Percentiles rank a stretch among this genome's conserved stretches.
phyloP scores from a whole-genome alignment of 2,329 filamentous ascomycete species.

The Atkinsonella hypoxylon region DNA sequence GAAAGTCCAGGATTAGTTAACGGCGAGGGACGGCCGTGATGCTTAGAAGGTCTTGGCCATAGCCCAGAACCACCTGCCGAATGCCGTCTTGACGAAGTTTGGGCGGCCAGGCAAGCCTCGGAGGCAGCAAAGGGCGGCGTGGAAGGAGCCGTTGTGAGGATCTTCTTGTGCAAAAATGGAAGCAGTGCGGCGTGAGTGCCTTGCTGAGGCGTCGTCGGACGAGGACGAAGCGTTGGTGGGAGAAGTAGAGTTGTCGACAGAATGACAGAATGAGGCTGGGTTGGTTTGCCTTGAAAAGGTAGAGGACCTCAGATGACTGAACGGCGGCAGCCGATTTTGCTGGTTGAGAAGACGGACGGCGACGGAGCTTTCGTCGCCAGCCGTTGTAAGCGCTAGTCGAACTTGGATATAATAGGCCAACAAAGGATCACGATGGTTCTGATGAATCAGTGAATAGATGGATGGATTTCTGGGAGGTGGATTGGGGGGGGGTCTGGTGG shows the following conservation, averaged over 20 bases:
- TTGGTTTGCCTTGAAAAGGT: neutral
- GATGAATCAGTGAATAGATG: neutral
- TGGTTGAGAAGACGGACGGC: neutral
- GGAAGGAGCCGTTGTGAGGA: slow-evolving; percentile 1
- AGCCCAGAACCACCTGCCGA: slow-evolving; percentile 2
- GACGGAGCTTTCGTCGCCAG: neutral
- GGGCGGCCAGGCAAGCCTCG: slow-evolving; percentile 3
- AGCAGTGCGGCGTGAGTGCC: neutral
- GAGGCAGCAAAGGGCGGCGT: slow-evolving; percentile 3
- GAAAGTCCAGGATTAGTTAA: neutral
- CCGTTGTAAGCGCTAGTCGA: no score
- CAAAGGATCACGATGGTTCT: neutral
- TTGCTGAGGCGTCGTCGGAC: neutral
- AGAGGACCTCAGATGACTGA: neutral
- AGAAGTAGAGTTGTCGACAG: slow-evolving; percentile 1
- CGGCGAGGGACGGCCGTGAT: slow-evolving; percentile 8
- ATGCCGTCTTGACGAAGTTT: slow-evolving; percentile 7
- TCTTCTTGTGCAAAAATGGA: neutral
- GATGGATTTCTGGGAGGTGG: neutral
- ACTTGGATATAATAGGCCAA: neutral
- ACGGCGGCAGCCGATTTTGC: neutral
- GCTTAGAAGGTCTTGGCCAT: slow-evolving; percentile 11
- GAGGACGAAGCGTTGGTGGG: slow-evolving; percentile 8
- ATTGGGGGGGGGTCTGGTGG: neutral
- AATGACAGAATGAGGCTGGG: slow-evolving; percentile 5